Percentiles rank a stretch among this genome's conserved stretches.
Conservation (phyloP, 2,329 filamentous ascomycete species). For the Arthrocladium fulminans region DNA sequence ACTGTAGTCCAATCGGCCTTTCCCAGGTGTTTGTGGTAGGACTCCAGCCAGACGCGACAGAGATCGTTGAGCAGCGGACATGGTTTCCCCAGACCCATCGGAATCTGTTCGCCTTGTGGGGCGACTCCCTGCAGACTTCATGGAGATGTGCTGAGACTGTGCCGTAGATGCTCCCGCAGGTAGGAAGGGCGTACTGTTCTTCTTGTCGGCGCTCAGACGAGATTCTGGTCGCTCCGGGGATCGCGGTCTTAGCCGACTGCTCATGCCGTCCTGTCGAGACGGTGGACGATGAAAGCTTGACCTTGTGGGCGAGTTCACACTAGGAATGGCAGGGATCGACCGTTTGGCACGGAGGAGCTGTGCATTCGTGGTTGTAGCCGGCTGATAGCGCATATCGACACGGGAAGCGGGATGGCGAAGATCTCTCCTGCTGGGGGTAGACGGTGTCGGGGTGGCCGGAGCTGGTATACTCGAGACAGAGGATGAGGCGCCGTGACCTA, state of each 20-base stretch:
- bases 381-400: slow-evolving; percentile 34
- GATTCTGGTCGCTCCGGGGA: slow-evolving; percentile 56
- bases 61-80: slow-evolving; percentile 33
- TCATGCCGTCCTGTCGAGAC: slow-evolving; percentile 31
- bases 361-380: slow-evolving; percentile 42
- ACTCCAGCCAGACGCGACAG: slow-evolving; percentile 33
- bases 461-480: slow-evolving; percentile 57
- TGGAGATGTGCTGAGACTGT: slow-evolving; percentile 68
- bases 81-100: slow-evolving; percentile 52
- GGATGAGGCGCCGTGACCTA: slow-evolving; percentile 61
- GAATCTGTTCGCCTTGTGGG: slow-evolving; percentile 74
- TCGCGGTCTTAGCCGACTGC: slow-evolving; percentile 47
- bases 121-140: slow-evolving; percentile 58
- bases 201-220: slow-evolving; percentile 39
- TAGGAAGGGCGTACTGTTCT: slow-evolving; percentile 63
- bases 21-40: slow-evolving; percentile 42
- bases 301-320: slow-evolving; percentile 27
- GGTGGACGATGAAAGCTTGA: slow-evolving; percentile 30
- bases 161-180: slow-evolving; percentile 64
- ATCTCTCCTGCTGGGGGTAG: slow-evolving; percentile 54
- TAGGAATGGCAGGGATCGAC: slow-evolving; percentile 50
- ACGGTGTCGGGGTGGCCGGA: slow-evolving; percentile 50
- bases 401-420: slow-evolving; percentile 37
- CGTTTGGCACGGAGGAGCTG: slow-evolving; percentile 52
- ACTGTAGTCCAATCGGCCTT: slow-evolving; percentile 38